Base-by-base conservation (phyloP, 2,329 filamentous ascomycete species). In the Exophiala bonariae region DNA sequence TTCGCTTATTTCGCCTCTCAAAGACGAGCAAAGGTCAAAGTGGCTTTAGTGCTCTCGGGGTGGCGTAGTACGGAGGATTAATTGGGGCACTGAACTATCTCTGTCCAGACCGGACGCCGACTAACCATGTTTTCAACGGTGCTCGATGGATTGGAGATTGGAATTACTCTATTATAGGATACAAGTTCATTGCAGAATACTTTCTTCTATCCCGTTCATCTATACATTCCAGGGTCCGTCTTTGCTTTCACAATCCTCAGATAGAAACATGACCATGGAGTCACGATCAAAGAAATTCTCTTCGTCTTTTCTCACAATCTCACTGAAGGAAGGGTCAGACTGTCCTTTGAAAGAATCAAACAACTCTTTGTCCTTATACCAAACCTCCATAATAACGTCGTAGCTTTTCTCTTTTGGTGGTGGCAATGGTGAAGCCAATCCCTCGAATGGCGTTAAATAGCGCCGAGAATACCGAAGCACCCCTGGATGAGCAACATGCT, bases 401-500 rank as follows among this genome's bases (percentile, higher is more conserved):
- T 41, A 47, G 16, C 39, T 16, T 3, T 23, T 23, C 9, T 9
- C 31, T 23, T 42, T 42, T 26, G 44, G 44, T 3, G 36, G 19
- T 14, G 44, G 26, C 18, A 36, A 35, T 14, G 36, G 36, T 26
- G 14, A 41, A 13, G 44, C 26, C 22, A 47, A 18, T 3, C 37
- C 36, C 17, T 3, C 37, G 31, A 47, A 47, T 4, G 44, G 44
- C 26, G 31, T 23, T 23, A 42, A 41, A 40, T 41, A 35, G 41
- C 44, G 44, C 6, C 37, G 37, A 11, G 44, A 3, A 37, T 42
- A 42, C 10, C 37, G 44, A 14, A 41, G 37, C 16, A 41, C 44
- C 13, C 38, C 37, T 34, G 38, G 46, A 3, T 58, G 59, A 22
- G 59, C 60, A n/a, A 51, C 46, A 13, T 56, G 50, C 8, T 50